Evolutionary conservation across 495 filamentous ascomycete species (phyloP).

Genomic region (Neurospora tetrasperma): DNA sequence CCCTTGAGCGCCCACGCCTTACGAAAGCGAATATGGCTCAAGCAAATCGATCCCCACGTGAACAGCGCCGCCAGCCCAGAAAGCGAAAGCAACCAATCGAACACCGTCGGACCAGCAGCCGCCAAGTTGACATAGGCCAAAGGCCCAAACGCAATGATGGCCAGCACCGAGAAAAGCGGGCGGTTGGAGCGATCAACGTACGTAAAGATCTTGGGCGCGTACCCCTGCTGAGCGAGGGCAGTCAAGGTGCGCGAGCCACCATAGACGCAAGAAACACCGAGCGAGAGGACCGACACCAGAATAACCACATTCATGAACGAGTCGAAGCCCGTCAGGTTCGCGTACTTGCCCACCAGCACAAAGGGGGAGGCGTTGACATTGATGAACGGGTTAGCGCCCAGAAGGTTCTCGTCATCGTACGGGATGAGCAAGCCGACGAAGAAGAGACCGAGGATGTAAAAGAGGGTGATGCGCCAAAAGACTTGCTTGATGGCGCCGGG

Average conservation of each 20-base stretch:
- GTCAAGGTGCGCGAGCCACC: constrained; percentile 60
- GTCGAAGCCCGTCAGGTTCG: constrained; percentile 54
- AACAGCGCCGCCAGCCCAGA: constrained; percentile 63
- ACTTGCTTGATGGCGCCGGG: constrained; percentile 63
- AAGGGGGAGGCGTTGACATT: constrained; percentile 59
- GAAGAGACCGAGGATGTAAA: constrained; percentile 65
- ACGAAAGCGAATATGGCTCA: constrained; percentile 59
- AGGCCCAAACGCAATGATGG: constrained; percentile 38
- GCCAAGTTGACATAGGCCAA: constrained; percentile 46
- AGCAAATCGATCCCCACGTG: constrained; percentile 63
- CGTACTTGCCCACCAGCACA: constrained; percentile 58
- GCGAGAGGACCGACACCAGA: constrained; percentile 56
- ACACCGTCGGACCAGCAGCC: constrained; percentile 39
- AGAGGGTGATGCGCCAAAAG: constrained; percentile 62
- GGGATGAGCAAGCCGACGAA: constrained; percentile 67
- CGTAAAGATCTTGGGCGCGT: constrained; percentile 46
- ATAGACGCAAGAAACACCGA: constrained; percentile 57
- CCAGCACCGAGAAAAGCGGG: constrained; percentile 40
- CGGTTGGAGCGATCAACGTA: constrained; percentile 51
- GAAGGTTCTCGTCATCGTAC: constrained; percentile 41
- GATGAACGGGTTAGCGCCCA: constrained; percentile 38
- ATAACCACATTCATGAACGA: constrained; percentile 69
- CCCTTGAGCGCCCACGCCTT: constrained; percentile 54
- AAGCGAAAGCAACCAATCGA: constrained; percentile 58
- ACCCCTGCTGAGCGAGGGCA: constrained; percentile 48